Base-by-base conservation (phyloP, 2,329 filamentous ascomycete genomes). In the Zalaria sp. region DNA sequence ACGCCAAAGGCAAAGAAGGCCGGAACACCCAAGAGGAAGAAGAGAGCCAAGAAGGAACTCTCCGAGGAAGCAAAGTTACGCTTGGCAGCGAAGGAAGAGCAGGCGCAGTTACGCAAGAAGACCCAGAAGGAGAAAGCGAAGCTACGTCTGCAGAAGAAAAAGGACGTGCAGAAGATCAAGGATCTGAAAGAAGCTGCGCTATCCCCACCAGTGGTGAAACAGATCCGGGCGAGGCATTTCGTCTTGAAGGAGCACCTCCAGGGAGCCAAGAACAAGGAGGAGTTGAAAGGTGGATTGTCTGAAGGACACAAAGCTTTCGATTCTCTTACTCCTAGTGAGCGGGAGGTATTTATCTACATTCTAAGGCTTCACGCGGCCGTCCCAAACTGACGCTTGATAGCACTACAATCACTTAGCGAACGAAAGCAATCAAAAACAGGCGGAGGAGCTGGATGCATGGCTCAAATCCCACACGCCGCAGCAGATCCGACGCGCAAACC, bases 401-500 rank as follows among this genome's bases (percentile, higher is more conserved):
- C 64, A 65, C 50, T 72, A 70, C 54, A 68, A 72, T 49, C 67
- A 71, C 38, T 48, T 67, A 11, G 71, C 69, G 39, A 65, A 64
- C 42, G 52, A 68, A 44, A 68, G 65, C 48, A 66, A 56, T 18
- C 63, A 60, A 34, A 57, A 61, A 9, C 68, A 68, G 39, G 49
- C 56, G 18, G 58, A 60, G 18, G 62, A 60, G 9, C 71, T 69
- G 52, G 60, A 69, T 27, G 53, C 64, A 44, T 83, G 74, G 73
- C 56, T 82, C 18, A 55, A 68, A 28, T 59, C 57, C 3, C 58
- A 77, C 52, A 73, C 72, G 2, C 68, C 73, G 6, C 61, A 72
- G 4, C 56, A 79, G 52, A 80, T 83, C 49, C 62, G 61, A 37
- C 44, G 63, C 3, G 78, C 79, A 43, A 83, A 83, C 55, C 52